Evolutionary conservation across 2,329 filamentous ascomycete genomes (phyloP), one percentile per base, ranked within the genome.

Genomic region (Aureobasidium uvarum): DNA sequence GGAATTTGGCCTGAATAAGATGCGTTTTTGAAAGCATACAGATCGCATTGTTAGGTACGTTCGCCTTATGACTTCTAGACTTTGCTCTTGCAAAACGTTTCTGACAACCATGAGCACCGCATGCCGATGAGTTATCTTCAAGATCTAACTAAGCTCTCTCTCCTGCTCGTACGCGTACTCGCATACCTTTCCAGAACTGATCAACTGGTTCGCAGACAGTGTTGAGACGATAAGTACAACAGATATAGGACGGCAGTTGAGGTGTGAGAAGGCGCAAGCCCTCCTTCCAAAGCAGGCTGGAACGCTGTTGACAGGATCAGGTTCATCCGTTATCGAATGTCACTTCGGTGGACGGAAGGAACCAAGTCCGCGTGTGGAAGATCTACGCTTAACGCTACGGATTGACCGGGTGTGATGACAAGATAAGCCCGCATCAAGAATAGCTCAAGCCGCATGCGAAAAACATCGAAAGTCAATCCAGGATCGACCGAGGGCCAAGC

Each of bases 401-500:
- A 28, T 60, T 46, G 41, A 23, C 16, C 41, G 41, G 43, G n/a
- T n/a, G 38, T 48, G 56, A 60, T 48, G 43, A 60, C 56, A 48
- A 28, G 41, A 48, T 25, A 60, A 48, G 41, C 14, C 56, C 56
- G 16, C 31, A 60, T 48, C 31, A 25, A 60, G 56, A 60, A 60
- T 46, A 60, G 56, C n/a, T 58, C 54, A 31, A 31, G 38, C 52
- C 52, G 41, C 39, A 59, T 59, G 55, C 41, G 28, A 45, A 48
- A 60, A 60, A 48, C 48, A n/a, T 60, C 28, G n/a, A 60, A 60
- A 60, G 56, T 60, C 56, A 48, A 60, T 46, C 14, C 23, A 10
- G 28, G 31, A 60, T 48, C 43, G 56, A 48, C 56, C 28, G 43
- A 23, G 28, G 14, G 41, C 43, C 43, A 36, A 60, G 43, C 28